Evolutionary conservation across 2,329 filamentous ascomycete species (phyloP).

Genomic region (Aspergillus ochraceoroseus): DNA sequence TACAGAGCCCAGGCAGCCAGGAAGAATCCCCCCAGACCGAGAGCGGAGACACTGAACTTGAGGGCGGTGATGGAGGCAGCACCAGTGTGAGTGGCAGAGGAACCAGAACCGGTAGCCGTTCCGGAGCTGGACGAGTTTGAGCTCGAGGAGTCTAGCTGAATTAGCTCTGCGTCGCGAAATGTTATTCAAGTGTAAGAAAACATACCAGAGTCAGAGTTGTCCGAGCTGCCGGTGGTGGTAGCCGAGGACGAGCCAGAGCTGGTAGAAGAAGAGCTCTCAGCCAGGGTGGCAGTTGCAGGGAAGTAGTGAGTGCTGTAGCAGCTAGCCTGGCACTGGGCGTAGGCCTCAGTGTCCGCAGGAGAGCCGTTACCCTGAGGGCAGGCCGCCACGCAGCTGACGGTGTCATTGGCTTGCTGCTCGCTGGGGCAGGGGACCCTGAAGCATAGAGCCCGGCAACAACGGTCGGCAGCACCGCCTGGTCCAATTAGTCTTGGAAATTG

Average conservation of each 20-base stretch:
- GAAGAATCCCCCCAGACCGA: conserved; percentile 34
- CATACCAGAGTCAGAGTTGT: conserved; percentile 4
- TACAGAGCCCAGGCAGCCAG: conserved; percentile 39
- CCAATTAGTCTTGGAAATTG: no score
- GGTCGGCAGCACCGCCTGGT: conserved; percentile 42
- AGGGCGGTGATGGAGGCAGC: conserved; percentile 28
- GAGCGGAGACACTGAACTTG: conserved; percentile 33
- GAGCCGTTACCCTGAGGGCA: conserved; percentile 53
- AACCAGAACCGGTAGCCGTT: conserved; percentile 17
- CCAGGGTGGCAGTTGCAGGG: conserved; percentile 26
- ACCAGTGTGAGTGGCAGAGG: conserved; percentile 22
- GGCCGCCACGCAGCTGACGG: conserved; percentile 49
- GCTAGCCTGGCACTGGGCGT: conserved; percentile 46
- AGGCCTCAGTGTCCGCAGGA: conserved; percentile 43
- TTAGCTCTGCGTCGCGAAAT: neutral
- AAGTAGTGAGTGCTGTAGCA: conserved; percentile 51
- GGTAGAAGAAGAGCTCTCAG: conserved; percentile 22
- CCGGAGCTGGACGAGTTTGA: conserved; percentile 18
- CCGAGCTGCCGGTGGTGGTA: conserved; percentile 22
- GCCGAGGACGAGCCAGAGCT: conserved; percentile 21
- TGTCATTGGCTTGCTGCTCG: conserved; percentile 47
- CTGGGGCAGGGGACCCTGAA: conserved; percentile 51
- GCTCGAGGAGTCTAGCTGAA: conserved; percentile 7
- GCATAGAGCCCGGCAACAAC: conserved; percentile 51
- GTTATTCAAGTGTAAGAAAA: neutral